Base-by-base conservation (phyloP, 768 basidiomycete species). In the Leccinum longicurvipes region DNA sequence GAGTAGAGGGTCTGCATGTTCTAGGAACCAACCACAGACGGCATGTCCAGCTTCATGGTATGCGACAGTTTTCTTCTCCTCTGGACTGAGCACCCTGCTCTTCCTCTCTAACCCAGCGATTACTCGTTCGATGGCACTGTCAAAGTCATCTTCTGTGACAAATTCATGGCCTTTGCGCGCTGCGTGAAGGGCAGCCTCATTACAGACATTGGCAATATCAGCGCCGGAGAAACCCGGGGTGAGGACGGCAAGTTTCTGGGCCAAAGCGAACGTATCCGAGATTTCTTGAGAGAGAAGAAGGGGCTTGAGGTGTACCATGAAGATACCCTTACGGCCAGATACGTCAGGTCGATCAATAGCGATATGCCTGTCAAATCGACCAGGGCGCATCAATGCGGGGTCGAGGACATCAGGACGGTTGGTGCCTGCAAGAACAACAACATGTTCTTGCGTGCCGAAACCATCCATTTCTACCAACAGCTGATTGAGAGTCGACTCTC, bases 11-110 rank as follows among this genome's bases (percentile, higher is more conserved):
- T 98, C 94, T 44, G 97, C 97, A 60, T 95, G 92, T 73, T 98
- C 93, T 62, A 99, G 77, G 81, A 91, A 98, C 97, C 97, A 99
- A 4, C 97, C 97, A 66, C 92, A 95, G 45, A 98, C 87, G 21
- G 97, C 97, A 72, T 99, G 97, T 5, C 97, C 97, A 23, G 97
- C 97, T 78, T 99, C 97, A 67, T 99, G 97, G 71, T 98, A 98
- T 8, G 97, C 97, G 42, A 98, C 95, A 0, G 91, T 98, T 76
- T 87, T 95, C 86, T 99, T 99, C 81, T 99, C 97, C 63, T 97
- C 93, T 23, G 85, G 81, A 64, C 91, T 94, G 45, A 99, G 77
- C 27, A 98, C 90, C 55, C 95, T 79, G 61, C 89, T 93, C 82
- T 98, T 99, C 68, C 93, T 82, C 80, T 98, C 97, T 63, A 98